Conservation (phyloP, 352 stramenopile species). For the Phytophthora melonis region DNA sequence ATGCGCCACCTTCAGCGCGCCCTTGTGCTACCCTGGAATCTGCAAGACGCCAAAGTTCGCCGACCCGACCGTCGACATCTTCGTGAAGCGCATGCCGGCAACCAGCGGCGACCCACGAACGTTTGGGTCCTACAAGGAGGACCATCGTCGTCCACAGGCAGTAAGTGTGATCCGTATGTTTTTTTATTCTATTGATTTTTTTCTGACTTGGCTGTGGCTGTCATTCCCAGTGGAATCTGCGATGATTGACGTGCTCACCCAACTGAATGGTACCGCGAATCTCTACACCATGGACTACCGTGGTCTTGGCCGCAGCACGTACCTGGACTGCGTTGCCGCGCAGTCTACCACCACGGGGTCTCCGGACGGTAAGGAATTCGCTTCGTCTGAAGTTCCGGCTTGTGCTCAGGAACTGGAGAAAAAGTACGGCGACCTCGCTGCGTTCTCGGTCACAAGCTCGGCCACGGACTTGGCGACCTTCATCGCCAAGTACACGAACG, state of each 20-base stretch:
- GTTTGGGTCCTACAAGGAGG: neutral
- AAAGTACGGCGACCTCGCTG: neutral
- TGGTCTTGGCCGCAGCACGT: neutral
- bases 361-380: neutral
- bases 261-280: neutral
- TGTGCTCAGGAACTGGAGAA: neutral
- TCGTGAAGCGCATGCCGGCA: neutral
- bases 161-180: neutral
- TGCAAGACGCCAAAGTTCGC: neutral
- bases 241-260: too few relatives aligned
- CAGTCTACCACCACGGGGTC: too few relatives aligned
- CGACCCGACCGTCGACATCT: neutral
- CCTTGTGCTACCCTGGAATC: neutral
- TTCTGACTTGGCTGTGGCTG: neutral
- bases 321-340: neutral
- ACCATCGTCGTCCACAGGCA: neutral
- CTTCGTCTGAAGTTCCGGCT: neutral
- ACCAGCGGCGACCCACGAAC: neutral
- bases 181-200: neutral
- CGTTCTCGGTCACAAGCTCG: neutral
- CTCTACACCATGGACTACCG: neutral
- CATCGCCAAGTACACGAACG: neutral
- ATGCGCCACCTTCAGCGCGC: neutral
- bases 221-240: neutral
- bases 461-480: neutral